Percentiles rank a stretch among this genome's conserved stretches.
These are phyloP conservation scores for Colletotrichum lupini DNA, from an alignment of 2,329 filamentous ascomycete species.

Conservation along the genomic window DNA sequence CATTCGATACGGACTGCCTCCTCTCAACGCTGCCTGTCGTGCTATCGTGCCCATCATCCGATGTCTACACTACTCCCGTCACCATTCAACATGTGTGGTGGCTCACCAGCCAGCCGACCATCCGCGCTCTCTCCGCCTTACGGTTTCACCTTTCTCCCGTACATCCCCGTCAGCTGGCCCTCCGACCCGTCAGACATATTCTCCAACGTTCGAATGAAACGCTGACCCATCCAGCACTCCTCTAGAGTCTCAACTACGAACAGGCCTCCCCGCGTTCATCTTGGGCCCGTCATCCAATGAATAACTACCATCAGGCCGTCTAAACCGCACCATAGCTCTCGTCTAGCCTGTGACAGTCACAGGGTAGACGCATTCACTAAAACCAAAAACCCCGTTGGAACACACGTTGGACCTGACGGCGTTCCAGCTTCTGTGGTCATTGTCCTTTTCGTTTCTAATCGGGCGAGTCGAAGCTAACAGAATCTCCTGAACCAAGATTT, in stretches of 20 bases:
- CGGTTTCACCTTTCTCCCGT: constrained; percentile 26
- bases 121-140: constrained; percentile 18
- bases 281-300: constrained; percentile 20
- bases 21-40: background rate
- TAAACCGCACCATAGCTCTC: background rate
- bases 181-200: constrained; percentile 16
- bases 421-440: background rate
- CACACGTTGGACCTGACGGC: background rate
- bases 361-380: background rate
- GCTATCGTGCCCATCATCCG: constrained; percentile 11
- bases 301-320: constrained; percentile 4
- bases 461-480: background rate
- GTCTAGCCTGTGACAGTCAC: constrained; percentile 5
- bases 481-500: background rate
- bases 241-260: constrained; percentile 14
- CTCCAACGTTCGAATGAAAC: constrained; percentile 30
- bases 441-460: background rate
- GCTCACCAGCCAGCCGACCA: constrained; percentile 22
- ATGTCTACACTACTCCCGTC: constrained; percentile 15
- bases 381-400: background rate
- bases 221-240: constrained; percentile 19
- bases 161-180: constrained; percentile 28
- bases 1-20: constrained; percentile 14
- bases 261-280: constrained; percentile 17
- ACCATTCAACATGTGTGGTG: constrained; percentile 4